Evolutionary conservation across 2,329 filamentous ascomycete genomes (phyloP).

Genomic region (Curvularia sp.): DNA sequence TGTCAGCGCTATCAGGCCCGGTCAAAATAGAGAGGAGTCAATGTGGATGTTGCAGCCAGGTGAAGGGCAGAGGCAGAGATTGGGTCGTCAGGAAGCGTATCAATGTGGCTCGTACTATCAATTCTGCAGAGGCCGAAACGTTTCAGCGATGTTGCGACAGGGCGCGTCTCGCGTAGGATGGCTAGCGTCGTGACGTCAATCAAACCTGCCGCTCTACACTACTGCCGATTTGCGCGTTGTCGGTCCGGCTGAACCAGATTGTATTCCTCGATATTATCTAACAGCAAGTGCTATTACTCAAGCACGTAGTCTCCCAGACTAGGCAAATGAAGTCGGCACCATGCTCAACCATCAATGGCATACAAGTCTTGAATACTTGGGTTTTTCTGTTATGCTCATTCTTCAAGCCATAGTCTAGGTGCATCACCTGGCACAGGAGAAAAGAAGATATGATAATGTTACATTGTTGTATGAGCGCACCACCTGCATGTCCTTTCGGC

Average conservation of each 20-base stretch:
- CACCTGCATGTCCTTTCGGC: background rate
- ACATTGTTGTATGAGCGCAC: background rate
- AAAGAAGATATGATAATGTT: background rate
- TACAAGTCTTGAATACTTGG: background rate
- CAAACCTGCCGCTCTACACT: conserved; percentile 14
- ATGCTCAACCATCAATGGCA: background rate
- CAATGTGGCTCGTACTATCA: conserved; percentile 16
- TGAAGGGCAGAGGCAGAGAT: background rate
- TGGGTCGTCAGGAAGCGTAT: conserved; percentile 4
- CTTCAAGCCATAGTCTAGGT: background rate
- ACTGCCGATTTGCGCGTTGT: conserved; percentile 1
- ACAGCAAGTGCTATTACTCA: background rate
- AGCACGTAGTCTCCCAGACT: background rate
- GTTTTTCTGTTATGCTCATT: background rate
- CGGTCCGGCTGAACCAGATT: conserved; percentile 9
- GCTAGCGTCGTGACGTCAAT: conserved; percentile 21
- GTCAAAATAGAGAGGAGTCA: background rate
- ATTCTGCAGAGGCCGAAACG: conserved; percentile 3
- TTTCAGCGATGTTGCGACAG: conserved; percentile 19
- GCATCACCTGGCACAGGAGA: background rate
- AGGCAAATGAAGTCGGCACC: background rate
- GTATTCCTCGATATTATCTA: background rate
- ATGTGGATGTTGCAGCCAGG: background rate
- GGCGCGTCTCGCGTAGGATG: conserved; percentile 17
- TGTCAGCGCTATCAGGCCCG: background rate